Evolutionary conservation across 345 rosid species (phyloP), one percentile per base, ranked within the genome.

Genomic region (Salix suchowensis): DNA sequence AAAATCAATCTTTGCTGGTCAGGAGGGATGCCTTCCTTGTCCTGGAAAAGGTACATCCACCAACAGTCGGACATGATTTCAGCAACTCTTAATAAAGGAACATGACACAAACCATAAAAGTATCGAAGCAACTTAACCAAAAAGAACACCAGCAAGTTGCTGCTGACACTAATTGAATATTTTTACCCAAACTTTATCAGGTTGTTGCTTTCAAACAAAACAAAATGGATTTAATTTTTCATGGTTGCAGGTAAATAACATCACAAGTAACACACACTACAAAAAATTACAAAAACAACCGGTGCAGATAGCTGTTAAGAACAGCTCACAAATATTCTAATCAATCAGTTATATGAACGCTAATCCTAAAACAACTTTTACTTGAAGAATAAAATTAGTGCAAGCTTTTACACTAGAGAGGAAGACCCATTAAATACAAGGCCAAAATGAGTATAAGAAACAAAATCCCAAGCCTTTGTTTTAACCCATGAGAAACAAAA

Each of bases 11-110:
- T 91, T 74, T 95, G 99, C 79, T 95, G 98, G 80, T 93, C 98
- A 0, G 97, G 96, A 74, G 97, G 93, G 46, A 93, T 95, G n/a
- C 98, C 98, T 78, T 93, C 98, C 83, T 93, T 95, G 86, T 95
- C 98, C 98, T 95, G 72, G 19, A 76, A 80, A 70, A 72, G 48
- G 16, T 13, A 30, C 24, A 71, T 12, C 52, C 36, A 67, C 21
- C 10, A 34, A 9, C 21, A 68, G 23, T 8, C 24, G 37, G 23
- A 42, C 1, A 24, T 4, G 28, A 42, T 19, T 42, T 68, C 64
- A 68, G 37, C 32, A 73, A 32, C 37, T 44, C 26, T 34, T 4
- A 68, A 37, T 21, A 71, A 32, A 34, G 34, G 21, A 54, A 11
- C 42, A 48, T 6, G 50, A 46, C 50, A 40, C 13, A 5, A 34